Percentiles rank a stretch among this genome's conserved stretches.
Conservation (phyloP, 2,329 filamentous ascomycete species). For the Ascochyta rabiei region DNA sequence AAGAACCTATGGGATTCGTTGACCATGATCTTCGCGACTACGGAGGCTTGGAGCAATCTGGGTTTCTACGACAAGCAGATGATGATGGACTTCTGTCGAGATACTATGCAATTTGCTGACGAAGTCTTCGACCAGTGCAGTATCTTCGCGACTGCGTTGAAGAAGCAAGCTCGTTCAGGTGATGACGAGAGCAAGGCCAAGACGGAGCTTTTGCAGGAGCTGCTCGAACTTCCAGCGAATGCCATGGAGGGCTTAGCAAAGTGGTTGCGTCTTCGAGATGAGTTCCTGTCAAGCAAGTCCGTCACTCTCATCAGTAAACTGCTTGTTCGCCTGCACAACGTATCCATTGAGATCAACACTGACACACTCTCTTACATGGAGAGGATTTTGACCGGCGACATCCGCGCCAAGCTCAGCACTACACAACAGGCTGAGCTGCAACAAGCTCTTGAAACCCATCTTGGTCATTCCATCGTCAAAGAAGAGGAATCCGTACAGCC, state of each 20-base stretch:
- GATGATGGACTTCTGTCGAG: conserved; percentile 92
- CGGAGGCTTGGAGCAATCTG: conserved; percentile 78
- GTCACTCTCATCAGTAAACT: conserved; percentile 85
- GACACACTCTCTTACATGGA: conserved; percentile 66
- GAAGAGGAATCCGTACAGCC: conserved; percentile 42
- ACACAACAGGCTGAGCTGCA: conserved; percentile 85
- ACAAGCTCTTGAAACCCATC: conserved; percentile 62
- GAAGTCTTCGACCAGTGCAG: conserved; percentile 83
- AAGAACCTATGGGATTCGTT: conserved; percentile 80
- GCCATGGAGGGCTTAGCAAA: conserved; percentile 75
- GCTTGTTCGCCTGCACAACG: conserved; percentile 78
- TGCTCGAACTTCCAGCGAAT: conserved; percentile 68
- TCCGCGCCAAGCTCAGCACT: conserved; percentile 78
- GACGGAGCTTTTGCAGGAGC: conserved; percentile 53
- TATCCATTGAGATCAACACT: conserved; percentile 71
- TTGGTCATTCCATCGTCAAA: conserved; percentile 47
- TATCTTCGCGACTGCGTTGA: conserved; percentile 76
- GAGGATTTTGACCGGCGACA: conserved; percentile 67
- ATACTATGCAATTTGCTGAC: conserved; percentile 93
- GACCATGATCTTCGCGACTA: conserved; percentile 79
- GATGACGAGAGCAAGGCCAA: conserved; percentile 47
- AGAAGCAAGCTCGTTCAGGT: conserved; percentile 40
- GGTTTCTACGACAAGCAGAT: conserved; percentile 70
- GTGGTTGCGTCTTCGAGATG: conserved; percentile 89
- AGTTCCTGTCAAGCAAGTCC: conserved; percentile 81